Base-by-base conservation (phyloP, 2,329 filamentous ascomycete genomes). In the Venturiaceae sp. region DNA sequence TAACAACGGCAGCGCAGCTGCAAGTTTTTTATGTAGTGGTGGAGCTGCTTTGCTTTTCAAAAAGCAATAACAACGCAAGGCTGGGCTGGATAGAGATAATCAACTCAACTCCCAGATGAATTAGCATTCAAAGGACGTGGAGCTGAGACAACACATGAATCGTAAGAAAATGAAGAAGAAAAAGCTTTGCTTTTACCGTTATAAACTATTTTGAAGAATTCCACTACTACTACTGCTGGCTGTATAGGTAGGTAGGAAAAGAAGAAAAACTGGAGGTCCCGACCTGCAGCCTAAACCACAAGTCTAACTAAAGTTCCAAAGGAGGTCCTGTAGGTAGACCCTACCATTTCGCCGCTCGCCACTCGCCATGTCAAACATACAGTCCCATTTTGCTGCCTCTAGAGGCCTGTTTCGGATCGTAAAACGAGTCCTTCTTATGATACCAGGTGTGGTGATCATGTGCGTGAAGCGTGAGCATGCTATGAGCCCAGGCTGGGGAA, bases 401-500 rank as follows among this genome's bases (percentile, higher is more conserved):
- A 5, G 30, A 30, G 44, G 44, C 44, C 44, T n/a, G 23, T 50
- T 50, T 23, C 44, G 44, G 44, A 50, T 50, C 44, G 19, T 50
- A n/a, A 14, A 30, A 50, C n/a, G 44, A 50, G 13, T 50, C 44
- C 44, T 50, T 50, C 4, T 5, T 50, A 8, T 50, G 44, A 50
- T 50, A 26, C 44, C 44, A 30, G 26, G 26, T 26, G 28, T 28
- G 44, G 44, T 26, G 44, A 50, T 50, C 44, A 30, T 50, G 32
- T 37, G 52, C 32, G 32, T 16, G 32, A 53, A 32, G 16, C 19
- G 30, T 36, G 53, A 59, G 58, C 21, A 34, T 34, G 56, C 58
- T 76, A 76, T 66, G 71, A 66, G 66, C 78, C 79, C 63, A 81
- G 69, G 71, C 72, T 78, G 58, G 79, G 79, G 75, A 81, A 82